Conservation (phyloP, 495 filamentous ascomycete species). For the Corynascus novoguineensis region DNA sequence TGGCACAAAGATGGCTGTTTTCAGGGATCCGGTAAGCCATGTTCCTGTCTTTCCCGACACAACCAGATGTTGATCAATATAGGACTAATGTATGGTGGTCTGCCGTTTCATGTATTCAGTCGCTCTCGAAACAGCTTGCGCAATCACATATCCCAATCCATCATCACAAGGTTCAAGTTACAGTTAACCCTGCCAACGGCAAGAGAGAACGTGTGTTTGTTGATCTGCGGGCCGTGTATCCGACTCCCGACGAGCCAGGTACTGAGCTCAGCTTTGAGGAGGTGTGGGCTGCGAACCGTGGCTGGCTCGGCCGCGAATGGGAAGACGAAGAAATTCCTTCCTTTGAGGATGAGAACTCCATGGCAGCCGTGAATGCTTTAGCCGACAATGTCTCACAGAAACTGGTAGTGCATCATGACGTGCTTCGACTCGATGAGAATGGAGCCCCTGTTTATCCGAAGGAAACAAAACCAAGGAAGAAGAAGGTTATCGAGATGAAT, state of each 20-base stretch:
- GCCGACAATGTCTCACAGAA: slow-evolving; percentile 32
- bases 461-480: slow-evolving; percentile 46
- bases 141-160: slow-evolving; percentile 47
- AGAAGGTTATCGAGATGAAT: slow-evolving; percentile 71
- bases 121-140: slow-evolving; percentile 44
- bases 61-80: slow-evolving; percentile 80
- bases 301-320: slow-evolving; percentile 74
- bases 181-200: slow-evolving; percentile 70
- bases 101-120: slow-evolving; percentile 51
- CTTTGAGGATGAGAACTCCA: slow-evolving; percentile 22
- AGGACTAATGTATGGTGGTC: slow-evolving; percentile 81
- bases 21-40: slow-evolving; percentile 88
- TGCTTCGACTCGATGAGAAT: slow-evolving; percentile 47
- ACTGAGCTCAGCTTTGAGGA: slow-evolving; percentile 87
- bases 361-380: slow-evolving; percentile 23
- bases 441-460: slow-evolving; percentile 36
- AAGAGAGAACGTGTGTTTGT: slow-evolving; percentile 81
- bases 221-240: slow-evolving; percentile 78
- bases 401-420: slow-evolving; percentile 42
- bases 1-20: slow-evolving; percentile 79
- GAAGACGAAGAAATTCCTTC: slow-evolving; percentile 34
- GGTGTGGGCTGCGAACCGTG: slow-evolving; percentile 69
- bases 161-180: slow-evolving; percentile 59
- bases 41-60: slow-evolving; percentile 29
- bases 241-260: slow-evolving; percentile 58